Evolutionary conservation across 495 filamentous ascomycete genomes (phyloP).

Genomic region (Niebla homalea): DNA sequence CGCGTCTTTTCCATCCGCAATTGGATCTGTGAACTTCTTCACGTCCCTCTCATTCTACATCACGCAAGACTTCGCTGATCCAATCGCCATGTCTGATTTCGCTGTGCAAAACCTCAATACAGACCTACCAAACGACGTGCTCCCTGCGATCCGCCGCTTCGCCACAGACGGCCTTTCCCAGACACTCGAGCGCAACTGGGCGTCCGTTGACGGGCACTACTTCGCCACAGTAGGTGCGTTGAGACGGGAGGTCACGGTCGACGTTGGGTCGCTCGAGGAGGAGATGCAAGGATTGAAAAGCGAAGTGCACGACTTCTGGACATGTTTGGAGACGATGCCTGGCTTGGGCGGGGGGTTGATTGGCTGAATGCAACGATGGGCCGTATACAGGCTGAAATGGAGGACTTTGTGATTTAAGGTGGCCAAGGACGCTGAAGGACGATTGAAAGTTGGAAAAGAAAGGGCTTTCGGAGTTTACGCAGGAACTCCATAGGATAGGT

Average conservation of each 20-base stretch:
- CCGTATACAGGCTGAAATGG: too few relatives aligned
- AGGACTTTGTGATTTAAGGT: too few relatives aligned
- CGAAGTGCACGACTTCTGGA: slow-evolving; percentile 15
- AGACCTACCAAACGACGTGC: background rate
- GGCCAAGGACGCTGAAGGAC: too few relatives aligned
- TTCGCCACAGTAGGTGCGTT: slow-evolving; percentile 22
- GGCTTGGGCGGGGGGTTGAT: slow-evolving; percentile 3
- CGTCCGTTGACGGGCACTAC: slow-evolving; percentile 18
- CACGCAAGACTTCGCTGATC: slow-evolving; percentile 1
- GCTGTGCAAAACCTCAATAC: background rate
- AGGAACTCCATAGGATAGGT: background rate
- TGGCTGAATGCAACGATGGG: too few relatives aligned
- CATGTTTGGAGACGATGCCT: slow-evolving; percentile 3
- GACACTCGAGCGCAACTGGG: slow-evolving; percentile 24
- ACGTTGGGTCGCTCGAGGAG: slow-evolving; percentile 21
- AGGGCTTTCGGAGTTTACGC: background rate
- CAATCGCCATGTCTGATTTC: slow-evolving; percentile 2
- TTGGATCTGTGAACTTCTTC: slow-evolving; percentile 24
- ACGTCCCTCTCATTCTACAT: slow-evolving; percentile 21
- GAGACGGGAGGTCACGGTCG: slow-evolving; percentile 23
- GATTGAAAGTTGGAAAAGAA: background rate
- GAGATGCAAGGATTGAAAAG: slow-evolving; percentile 15
- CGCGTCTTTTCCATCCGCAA: slow-evolving; percentile 11
- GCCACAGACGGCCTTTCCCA: slow-evolving; percentile 18
- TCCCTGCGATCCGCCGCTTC: slow-evolving; percentile 17